Base-by-base conservation (phyloP, 2,329 filamentous ascomycete species). In the Aspergillus carbonarius region DNA sequence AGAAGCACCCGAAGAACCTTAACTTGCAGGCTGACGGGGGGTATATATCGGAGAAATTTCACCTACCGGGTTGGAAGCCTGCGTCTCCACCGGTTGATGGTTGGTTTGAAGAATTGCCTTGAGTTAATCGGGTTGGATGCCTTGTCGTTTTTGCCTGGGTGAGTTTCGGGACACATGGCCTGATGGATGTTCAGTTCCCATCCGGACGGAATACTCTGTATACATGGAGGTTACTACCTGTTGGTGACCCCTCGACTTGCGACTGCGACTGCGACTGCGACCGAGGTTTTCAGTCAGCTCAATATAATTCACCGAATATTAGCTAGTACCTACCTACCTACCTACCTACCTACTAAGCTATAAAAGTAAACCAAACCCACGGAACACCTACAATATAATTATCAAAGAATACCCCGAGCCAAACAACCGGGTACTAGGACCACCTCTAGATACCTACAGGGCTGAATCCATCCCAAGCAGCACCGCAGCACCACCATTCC, bases 21-120 rank as follows among this genome's bases (percentile, higher is more conserved):
- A 55, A 55, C 42, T 46, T 61, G 60, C 60, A 61, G 32, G 50
- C 4, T 40, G 60, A 56, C 54, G 57, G 48, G 51, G 27, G 6
- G 27, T 8, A 18, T 48, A 12, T 10, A 23, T 54, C 35, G 47
- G 58, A 58, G 51, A 50, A 60, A 55, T 46, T 57, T 44, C 35
- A 51, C 55, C 39, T 61, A 47, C 44, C 46, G 32, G 42, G 12
- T 58, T 54, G 44, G 25, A 46, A 54, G 39, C 34, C 50, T 18
- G 32, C 25, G 20, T 23, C 32, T 52, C 49, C 49, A 20, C 34
- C 30, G 48, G 34, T 51, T 51, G 8, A 6, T 51, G 15, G n/a
- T n/a, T 32, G 10, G 30, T 51, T 32, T 27, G 13, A 20, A 18
- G 48, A n/a, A n/a, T 17, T 5, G 17, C 37, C n/a, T 40, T 47